These are phyloP conservation scores for Phytopythium kandeliae DNA, from an alignment of 352 stramenopile genomes.

Conservation along the genomic window DNA sequence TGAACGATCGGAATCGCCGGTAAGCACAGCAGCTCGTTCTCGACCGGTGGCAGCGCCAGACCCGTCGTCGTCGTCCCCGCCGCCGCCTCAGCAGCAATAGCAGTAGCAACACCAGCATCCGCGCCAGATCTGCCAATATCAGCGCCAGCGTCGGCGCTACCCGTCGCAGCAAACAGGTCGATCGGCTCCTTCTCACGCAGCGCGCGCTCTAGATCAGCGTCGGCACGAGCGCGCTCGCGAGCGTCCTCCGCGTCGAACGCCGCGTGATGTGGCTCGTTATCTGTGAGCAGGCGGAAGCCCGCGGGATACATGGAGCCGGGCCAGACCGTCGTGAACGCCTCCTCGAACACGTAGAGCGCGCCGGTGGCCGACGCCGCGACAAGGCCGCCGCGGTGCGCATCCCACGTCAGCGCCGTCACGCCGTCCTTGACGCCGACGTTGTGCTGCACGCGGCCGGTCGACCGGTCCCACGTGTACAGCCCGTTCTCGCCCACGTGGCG, in stretches of 20 bases:
- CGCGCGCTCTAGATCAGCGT: conserved; percentile 19
- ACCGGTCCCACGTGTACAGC: conserved; percentile 72
- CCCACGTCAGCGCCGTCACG: conserved; percentile 55
- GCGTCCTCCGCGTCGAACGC: conserved; percentile 29
- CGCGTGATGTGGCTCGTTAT: conserved; percentile 70
- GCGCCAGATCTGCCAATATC: too few species aligned
- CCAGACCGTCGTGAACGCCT: conserved; percentile 71
- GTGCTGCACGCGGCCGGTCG: conserved; percentile 48
- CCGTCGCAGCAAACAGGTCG: conserved; percentile 32
- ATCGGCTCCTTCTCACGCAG: conserved; percentile 12
- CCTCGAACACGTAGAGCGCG: conserved; percentile 62
- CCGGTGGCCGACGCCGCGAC: conserved; percentile 62
- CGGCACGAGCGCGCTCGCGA: conserved; percentile 10
- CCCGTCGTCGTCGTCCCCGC: too few species aligned
- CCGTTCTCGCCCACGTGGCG: conserved; percentile 76
- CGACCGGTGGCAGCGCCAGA: conserved; percentile 15
- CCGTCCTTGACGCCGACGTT: conserved; percentile 74
- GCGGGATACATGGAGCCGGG: conserved; percentile 81
- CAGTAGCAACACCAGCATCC: background rate
- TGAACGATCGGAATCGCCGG: conserved; percentile 57
- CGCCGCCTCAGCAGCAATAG: too few species aligned
- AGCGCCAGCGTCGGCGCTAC: background rate
- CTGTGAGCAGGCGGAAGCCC: conserved; percentile 70
- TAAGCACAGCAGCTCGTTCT: conserved; percentile 29
- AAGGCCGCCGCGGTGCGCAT: conserved; percentile 43